phyloP scores from a whole-genome alignment of 2,329 filamentous ascomycete species.

The Drechslerella dactyloides region DNA sequence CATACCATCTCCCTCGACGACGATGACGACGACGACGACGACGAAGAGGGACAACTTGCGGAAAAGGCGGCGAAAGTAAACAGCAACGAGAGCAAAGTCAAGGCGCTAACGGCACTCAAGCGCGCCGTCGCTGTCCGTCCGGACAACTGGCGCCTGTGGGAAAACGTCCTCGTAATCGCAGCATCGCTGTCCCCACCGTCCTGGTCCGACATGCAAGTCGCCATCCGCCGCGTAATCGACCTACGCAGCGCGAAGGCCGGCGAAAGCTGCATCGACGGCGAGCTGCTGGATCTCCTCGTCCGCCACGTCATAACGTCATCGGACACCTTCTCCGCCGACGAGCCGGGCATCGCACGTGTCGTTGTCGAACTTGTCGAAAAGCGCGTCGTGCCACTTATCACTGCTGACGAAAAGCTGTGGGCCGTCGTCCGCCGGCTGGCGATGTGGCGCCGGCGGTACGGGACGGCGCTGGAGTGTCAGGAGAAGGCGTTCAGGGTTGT shows the following conservation, averaged over 20 bases:
- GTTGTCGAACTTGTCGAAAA: conserved; percentile 76
- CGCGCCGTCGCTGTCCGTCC: conserved; percentile 82
- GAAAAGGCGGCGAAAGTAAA: conserved; percentile 55
- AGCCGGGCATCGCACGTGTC: conserved; percentile 65
- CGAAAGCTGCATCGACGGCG: conserved; percentile 78
- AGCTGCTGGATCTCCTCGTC: conserved; percentile 74
- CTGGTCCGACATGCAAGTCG: conserved; percentile 75
- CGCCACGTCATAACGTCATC: conserved; percentile 68
- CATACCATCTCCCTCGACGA: conserved; percentile 49
- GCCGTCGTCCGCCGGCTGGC: conserved; percentile 73
- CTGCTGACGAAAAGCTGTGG: conserved; percentile 78
- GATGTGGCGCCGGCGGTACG: conserved; percentile 73
- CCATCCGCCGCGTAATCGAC: conserved; percentile 75
- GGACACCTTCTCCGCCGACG: conserved; percentile 59
- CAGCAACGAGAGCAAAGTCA: conserved; percentile 39
- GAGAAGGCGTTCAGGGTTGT: conserved; percentile 89
- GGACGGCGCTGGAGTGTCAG: conserved; percentile 77
- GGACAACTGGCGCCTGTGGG: conserved; percentile 92
- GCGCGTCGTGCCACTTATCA: conserved; percentile 81
- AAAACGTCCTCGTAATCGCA: conserved; percentile 89
- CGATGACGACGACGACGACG: conserved; percentile 55
- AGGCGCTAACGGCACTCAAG: conserved; percentile 78
- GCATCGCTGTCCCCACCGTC: conserved; percentile 77
- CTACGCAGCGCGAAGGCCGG: conserved; percentile 71
- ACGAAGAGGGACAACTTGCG: conserved; percentile 56